Evolutionary conservation across 208 protist species (phyloP), one percentile per base, ranked within the genome.

Genomic region (Trypanosoma conorhini): DNA sequence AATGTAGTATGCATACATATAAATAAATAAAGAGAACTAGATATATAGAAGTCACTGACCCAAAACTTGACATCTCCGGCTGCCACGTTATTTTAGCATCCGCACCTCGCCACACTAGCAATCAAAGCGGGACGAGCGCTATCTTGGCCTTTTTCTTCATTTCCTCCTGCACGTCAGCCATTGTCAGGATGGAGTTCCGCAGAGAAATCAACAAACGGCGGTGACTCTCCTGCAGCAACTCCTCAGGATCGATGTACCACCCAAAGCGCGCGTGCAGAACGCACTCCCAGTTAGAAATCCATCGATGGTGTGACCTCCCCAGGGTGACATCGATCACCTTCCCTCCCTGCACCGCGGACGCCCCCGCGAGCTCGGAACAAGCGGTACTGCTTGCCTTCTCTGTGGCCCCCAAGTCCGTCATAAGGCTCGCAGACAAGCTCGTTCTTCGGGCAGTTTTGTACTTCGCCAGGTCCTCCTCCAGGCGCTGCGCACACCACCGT

Each of bases 191-290:
- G 13, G 90, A 84, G 17, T 54, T 69, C 42, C 87, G 82, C 56
- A 96, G 69, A 3, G 82, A 83, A 28, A 76, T 56, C 19, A 96
- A 67, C 31, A 96, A 68, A 3, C 87, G 76, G n/a, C 79, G 79
- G 38, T 96, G 90, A 63, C 86, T 92, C 31, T 91, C 80, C 67
- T 79, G 77, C 40, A 96, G 82, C 1, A 96, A 72, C 67, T 86
- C 72, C 54, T 92, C 81, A 0, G 90, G 86, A 13, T 86, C 76
- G 17, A 96, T 93, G 66, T 89, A 92, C 88, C 90, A 96, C 31
- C 87, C 85, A 64, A 86, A 87, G 22, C 74, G 76, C 5, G n/a
- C 38, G 66, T 88, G 82, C 21, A 75, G 9, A 7, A 80, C 74
- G 67, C 75, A 66, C 40, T 30, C 51, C 66, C 64, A 76, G 24